Conservation (phyloP, 176 grass and related monocot genomes). For the Rhynchospora pubera region DNA sequence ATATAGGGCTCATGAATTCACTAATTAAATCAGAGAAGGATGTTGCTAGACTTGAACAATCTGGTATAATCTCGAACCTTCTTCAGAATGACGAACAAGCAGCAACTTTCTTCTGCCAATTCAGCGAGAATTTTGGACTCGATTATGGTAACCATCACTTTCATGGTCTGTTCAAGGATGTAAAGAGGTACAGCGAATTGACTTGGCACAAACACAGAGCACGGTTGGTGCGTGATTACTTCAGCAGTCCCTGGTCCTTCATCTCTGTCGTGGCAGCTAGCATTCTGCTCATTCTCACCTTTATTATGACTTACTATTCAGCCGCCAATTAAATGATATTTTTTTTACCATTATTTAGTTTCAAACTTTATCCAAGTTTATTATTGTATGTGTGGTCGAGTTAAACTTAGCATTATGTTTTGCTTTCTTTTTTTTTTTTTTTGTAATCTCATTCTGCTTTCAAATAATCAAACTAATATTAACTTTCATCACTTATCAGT, state of each 20-base stretch:
- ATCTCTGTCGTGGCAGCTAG: slow-evolving; percentile 3
- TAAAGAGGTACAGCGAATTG: not conserved
- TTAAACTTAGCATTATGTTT: not conserved
- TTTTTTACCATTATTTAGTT: too few species aligned
- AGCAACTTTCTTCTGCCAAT: not conserved
- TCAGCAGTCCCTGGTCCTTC: slow-evolving; percentile 25
- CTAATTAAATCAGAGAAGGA: slow-evolving; percentile 12
- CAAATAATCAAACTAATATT: too few species aligned
- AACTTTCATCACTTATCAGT: too few species aligned
- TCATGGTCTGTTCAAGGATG: not conserved
- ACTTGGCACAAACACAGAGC: slow-evolving; percentile 2
- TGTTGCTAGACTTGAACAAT: not conserved
- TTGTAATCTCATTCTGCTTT: not conserved
- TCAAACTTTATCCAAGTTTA: too few species aligned
- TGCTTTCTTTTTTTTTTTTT: too few species aligned
- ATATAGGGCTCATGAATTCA: slow-evolving; percentile 28
- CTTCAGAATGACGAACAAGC: not conserved
- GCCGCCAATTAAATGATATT: too few species aligned
- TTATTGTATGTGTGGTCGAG: not conserved
- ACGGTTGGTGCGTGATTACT: slow-evolving; percentile 22
- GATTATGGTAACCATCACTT: not conserved
- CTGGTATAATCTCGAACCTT: not conserved
- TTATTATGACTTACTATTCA: slow-evolving; percentile 14
- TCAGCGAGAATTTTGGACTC: not conserved
- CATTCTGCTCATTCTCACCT: not conserved